phyloP scores from a whole-genome alignment of 2,329 filamentous ascomycete genomes.

The Calonectria leucothoes region DNA sequence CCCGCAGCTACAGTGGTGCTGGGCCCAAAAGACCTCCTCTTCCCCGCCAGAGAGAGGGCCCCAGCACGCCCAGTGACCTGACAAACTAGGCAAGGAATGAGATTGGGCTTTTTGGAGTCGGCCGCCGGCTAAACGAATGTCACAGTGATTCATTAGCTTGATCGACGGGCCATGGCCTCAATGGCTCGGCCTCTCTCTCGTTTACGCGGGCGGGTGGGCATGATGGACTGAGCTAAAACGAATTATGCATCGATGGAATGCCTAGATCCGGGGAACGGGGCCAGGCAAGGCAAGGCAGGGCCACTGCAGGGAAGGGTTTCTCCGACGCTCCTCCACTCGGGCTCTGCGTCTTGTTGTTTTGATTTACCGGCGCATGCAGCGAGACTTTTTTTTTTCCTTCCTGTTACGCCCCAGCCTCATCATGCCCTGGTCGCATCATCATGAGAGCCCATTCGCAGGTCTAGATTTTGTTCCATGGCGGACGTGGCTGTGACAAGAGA shows the following conservation, averaged over 20 bases:
- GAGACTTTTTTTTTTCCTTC: not conserved
- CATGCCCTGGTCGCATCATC: not conserved
- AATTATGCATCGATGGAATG: not conserved
- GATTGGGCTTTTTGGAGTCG: not conserved
- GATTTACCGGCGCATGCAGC: not conserved
- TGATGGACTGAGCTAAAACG: not conserved
- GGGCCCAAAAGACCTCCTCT: not conserved
- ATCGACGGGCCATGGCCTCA: not conserved
- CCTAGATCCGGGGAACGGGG: not conserved
- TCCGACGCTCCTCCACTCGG: not conserved
- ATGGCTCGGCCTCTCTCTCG: not conserved
- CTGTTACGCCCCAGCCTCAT: not conserved
- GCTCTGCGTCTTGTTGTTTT: not conserved
- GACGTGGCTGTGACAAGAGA: not conserved
- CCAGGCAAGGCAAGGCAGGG: no score
- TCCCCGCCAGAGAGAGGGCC: not conserved
- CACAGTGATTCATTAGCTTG: conserved; percentile 1
- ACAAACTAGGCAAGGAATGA: not conserved
- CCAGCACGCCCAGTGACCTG: not conserved
- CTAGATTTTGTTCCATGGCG: not conserved
- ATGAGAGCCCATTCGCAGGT: not conserved
- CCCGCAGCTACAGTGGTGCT: not conserved
- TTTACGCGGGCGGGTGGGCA: not conserved
- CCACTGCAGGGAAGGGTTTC: not conserved
- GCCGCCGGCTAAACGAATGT: not conserved